These are phyloP conservation scores for Meira miltonrushii DNA, from an alignment of 1,284 basidiomycete species.

Conservation along the genomic window DNA sequence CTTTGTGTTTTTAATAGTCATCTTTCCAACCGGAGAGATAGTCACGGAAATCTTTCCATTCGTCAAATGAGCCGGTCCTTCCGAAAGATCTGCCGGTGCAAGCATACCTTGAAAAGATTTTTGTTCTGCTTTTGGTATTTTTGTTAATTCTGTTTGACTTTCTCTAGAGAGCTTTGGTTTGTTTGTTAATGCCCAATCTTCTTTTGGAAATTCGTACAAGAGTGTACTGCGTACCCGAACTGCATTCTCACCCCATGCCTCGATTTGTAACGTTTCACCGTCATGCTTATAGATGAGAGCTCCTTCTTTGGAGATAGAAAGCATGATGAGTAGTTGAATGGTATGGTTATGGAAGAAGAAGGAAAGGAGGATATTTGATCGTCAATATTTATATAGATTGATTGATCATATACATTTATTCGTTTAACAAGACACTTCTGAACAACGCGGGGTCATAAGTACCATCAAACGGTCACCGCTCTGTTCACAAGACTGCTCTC, in stretches of 20 bases:
- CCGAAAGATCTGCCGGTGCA: not conserved
- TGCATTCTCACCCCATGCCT: conserved; percentile 21
- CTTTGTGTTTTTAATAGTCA: conserved; percentile 2
- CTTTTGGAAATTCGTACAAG: not conserved
- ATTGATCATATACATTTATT: no score
- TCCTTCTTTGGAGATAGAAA: not conserved
- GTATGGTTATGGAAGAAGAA: no score
- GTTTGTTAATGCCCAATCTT: conserved; percentile 14
- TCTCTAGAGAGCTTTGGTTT: conserved; percentile 1
- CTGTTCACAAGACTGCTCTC: no score
- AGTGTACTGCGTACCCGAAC: conserved; percentile 13
- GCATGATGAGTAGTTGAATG: no score
- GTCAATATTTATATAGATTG: no score
- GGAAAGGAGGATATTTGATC: no score
- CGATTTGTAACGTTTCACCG: conserved; percentile 14
- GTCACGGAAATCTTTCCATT: conserved; percentile 19
- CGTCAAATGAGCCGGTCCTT: not conserved
- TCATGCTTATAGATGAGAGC: conserved; percentile 14
- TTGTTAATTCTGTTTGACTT: not conserved
- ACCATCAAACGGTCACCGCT: no score
- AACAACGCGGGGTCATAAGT: no score
- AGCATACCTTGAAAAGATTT: no score
- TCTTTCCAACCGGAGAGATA: conserved; percentile 14
- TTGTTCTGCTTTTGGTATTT: no score
- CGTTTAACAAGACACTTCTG: no score